A percentile compares a stretch with the other conserved stretches of the same genome.
phyloP scores from a whole-genome alignment of 495 filamentous ascomycete species.

The Terfezia boudieri region DNA sequence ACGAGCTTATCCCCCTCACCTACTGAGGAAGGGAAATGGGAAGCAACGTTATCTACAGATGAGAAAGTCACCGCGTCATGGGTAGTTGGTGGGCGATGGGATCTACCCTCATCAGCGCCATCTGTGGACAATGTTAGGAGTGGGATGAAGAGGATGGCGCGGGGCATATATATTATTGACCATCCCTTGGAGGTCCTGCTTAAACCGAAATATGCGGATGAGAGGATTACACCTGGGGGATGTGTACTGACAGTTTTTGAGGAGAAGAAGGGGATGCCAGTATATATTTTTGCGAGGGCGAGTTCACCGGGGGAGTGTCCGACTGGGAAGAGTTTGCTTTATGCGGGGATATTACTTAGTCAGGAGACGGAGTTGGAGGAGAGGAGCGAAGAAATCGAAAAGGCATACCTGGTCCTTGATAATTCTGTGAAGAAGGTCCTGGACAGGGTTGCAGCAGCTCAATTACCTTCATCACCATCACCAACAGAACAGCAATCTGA shows the following conservation, averaged over 20 bases:
- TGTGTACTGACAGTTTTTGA: constrained; percentile 6
- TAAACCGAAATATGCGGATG: constrained; percentile 10
- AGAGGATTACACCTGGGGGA: constrained; percentile 8
- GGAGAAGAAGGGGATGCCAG: background rate
- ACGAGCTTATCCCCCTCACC: constrained; percentile 13
- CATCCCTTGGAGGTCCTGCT: constrained; percentile 4
- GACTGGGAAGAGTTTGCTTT: background rate
- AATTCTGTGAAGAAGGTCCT: constrained; percentile 1
- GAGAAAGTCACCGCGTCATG: constrained; percentile 8
- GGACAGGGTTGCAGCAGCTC: too few relatives aligned
- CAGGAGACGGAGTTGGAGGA: background rate
- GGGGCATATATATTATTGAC: background rate
- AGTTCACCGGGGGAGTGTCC: constrained; percentile 10
- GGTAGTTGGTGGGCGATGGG: constrained; percentile 2
- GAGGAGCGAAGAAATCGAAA: background rate
- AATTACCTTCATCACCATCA: too few relatives aligned
- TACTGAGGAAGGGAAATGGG: background rate
- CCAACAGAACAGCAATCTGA: too few relatives aligned
- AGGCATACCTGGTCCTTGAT: background rate
- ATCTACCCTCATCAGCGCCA: background rate
- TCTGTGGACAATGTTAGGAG: background rate
- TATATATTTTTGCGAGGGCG: constrained; percentile 8
- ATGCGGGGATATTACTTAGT: background rate
- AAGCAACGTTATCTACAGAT: constrained; percentile 5
- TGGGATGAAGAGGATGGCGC: constrained; percentile 2